Evolutionary conservation across 768 basidiomycete species (phyloP).

Genomic region (Mycena vitilis): DNA sequence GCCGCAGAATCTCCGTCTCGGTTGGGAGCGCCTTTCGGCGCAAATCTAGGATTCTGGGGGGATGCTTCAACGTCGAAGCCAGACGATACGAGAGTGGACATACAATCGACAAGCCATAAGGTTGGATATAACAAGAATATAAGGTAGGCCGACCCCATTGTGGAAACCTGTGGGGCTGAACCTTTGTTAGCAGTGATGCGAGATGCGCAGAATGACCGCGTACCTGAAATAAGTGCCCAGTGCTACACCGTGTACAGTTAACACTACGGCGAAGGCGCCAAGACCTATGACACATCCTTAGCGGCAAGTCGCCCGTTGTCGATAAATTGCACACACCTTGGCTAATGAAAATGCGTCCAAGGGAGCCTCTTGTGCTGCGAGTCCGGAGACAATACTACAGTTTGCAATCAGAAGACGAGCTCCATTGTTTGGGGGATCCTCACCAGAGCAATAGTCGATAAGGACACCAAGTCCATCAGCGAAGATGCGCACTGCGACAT

Average conservation of each 20-base stretch:
- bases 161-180: slow-evolving; percentile 45
- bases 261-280: slow-evolving; percentile 46
- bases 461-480: slow-evolving; percentile 53
- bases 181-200: neutral
- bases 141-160: slow-evolving; percentile 51
- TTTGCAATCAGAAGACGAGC: neutral
- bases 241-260: slow-evolving; percentile 44
- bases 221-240: slow-evolving; percentile 42
- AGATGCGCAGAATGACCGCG: neutral
- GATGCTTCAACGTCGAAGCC: slow-evolving; percentile 2
- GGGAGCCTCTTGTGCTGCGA: slow-evolving; percentile 44
- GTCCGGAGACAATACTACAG: slow-evolving; percentile 45
- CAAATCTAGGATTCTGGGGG: slow-evolving; percentile 53
- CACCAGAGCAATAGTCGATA: slow-evolving; percentile 50
- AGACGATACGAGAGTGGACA: slow-evolving; percentile 22
- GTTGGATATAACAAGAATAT: slow-evolving; percentile 51
- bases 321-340: slow-evolving; percentile 46
- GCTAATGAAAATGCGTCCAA: slow-evolving; percentile 50
- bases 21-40: slow-evolving; percentile 51
- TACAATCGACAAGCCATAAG: slow-evolving; percentile 53
- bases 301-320: neutral
- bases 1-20: slow-evolving; percentile 45
- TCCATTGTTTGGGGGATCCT: slow-evolving; percentile 17
- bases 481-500: slow-evolving; percentile 46
- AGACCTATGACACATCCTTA: slow-evolving; percentile 42